Percentiles rank a stretch among this genome's conserved stretches.
phyloP scores from a whole-genome alignment of 257 asterid genomes.

The Avicennia marina region DNA sequence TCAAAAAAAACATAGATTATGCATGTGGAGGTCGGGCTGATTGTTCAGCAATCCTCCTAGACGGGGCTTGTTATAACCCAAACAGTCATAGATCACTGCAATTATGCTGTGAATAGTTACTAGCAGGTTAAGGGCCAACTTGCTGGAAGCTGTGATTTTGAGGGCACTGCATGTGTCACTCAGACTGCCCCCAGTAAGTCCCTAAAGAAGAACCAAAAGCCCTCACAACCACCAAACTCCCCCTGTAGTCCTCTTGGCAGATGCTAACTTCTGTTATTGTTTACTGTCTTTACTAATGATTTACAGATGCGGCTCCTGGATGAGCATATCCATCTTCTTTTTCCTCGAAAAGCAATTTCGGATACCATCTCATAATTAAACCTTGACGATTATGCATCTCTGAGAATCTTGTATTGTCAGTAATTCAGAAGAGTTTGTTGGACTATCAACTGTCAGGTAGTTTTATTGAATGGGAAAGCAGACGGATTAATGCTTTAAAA shows the following conservation, averaged over 20 bases:
- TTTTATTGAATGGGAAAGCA: too few species aligned
- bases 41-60: conserved; percentile 52
- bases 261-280: not conserved
- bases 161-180: conserved; percentile 43
- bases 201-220: not conserved
- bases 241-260: not conserved
- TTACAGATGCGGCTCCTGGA: conserved; percentile 44
- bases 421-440: too few species aligned
- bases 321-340: conserved; percentile 47
- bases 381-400: too few species aligned
- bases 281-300: conserved; percentile 3
- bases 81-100: conserved; percentile 81
- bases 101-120: conserved; percentile 82
- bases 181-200: conserved; percentile 46
- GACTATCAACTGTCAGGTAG: too few species aligned
- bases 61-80: conserved; percentile 69
- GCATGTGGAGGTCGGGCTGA: conserved; percentile 89
- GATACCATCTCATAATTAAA: too few species aligned
- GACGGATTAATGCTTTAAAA: too few species aligned
- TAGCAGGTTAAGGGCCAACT: conserved; percentile 50
- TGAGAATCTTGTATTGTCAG: too few species aligned
- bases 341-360: too few species aligned
- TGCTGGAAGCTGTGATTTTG: conserved; percentile 63
- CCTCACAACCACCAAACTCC: not conserved
- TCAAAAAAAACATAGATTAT: conserved; percentile 76